Conservation (phyloP, 805 yeast genomes). For the Starmera dryadoides region DNA sequence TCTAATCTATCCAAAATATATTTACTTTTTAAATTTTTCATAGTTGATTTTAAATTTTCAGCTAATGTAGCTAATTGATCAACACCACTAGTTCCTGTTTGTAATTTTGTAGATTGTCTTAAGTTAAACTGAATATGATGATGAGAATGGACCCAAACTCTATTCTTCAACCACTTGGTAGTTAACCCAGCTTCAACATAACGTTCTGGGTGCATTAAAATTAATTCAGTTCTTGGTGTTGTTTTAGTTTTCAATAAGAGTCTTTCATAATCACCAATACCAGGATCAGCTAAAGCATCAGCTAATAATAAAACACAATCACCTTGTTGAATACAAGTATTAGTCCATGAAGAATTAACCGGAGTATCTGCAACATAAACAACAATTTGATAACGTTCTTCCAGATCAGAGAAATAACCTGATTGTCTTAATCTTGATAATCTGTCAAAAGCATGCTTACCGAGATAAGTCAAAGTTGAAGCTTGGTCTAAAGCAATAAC, state of each 20-base stretch:
- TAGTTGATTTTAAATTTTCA: conserved; percentile 24
- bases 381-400: conserved; percentile 82
- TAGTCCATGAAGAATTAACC: conserved; percentile 81
- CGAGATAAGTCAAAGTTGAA: conserved; percentile 69
- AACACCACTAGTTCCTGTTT: background rate
- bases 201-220: conserved; percentile 77
- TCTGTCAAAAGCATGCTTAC: conserved; percentile 89
- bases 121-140: conserved; percentile 79
- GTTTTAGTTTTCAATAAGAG: conserved; percentile 68
- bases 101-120: conserved; percentile 1
- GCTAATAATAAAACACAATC: conserved; percentile 89
- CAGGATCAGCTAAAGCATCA: conserved; percentile 67
- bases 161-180: conserved; percentile 70
- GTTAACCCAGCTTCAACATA: conserved; percentile 83
- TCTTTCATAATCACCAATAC: conserved; percentile 81
- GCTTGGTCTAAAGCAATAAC: conserved; percentile 83
- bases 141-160: conserved; percentile 90
- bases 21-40: conserved; percentile 28
- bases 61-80: conserved; percentile 8
- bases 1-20: conserved; percentile 10
- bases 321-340: conserved; percentile 89
- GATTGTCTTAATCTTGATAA: conserved; percentile 78
- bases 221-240: conserved; percentile 81
- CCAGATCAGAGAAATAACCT: conserved; percentile 86
- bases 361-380: conserved; percentile 85